Base-by-base conservation (phyloP, 1,139 yeast species). In the Geotrichum restrictum region DNA sequence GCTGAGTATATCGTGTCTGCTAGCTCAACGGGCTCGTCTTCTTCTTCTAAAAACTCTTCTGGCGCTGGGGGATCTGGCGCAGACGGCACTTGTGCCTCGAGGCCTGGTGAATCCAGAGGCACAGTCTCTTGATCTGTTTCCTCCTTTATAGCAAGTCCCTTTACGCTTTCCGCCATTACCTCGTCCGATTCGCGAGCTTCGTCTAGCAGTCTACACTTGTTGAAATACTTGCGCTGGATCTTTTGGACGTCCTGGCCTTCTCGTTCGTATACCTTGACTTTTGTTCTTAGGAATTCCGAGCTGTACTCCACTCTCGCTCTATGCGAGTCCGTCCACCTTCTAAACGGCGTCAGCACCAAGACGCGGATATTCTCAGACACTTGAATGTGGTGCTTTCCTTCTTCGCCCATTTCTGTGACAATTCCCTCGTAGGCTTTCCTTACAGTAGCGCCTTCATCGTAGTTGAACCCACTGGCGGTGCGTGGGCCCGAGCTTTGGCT, bases 251-350 rank as follows among this genome's bases (percentile, higher is more conserved):
- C 73, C 10, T 60, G 63, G 56, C 74, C 72, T 49, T 74, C 74
- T 49, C 64, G 68, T 51, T 81, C 81, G 64, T 81, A 85, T 47
- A 69, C 73, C 60, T 78, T 79, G 54, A 79, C 74, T 60, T 79
- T 80, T 27, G 71, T 74, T 48, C 70, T 69, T 52, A 86, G 70
- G 16, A 76, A 74, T 52, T 74, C 74, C 53, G 82, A 82, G 13
- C 88, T 81, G 62, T 77, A 82, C 42, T 78, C 82, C 1, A 88
- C 78, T 47, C 95, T 72, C 61, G 80, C 79, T 52, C 77, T 78
- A 66, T 88, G 96, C 52, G 85, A 93, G 37, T 73, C 74, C 49
- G 91, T 77, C 95, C 95, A 88, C 60, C 79, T 79, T 19, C 80
- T 70, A 64, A 88, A 88, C 1, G 96, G 96, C 22, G 74, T 75